Evolutionary conservation across 495 filamentous ascomycete genomes (phyloP).

Genomic region (Bryoglossum gracile): DNA sequence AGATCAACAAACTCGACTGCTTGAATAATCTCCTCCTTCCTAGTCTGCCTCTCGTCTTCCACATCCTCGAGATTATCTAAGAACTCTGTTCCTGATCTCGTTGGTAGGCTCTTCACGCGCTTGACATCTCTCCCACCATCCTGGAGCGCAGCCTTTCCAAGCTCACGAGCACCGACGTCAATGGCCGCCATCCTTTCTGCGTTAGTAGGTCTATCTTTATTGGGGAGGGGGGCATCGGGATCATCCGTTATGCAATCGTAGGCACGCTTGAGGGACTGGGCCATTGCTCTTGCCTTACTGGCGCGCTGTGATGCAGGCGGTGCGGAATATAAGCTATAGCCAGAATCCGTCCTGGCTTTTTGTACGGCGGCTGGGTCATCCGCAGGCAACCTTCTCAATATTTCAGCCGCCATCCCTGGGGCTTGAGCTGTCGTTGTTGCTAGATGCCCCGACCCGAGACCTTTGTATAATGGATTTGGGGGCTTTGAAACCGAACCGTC

Average conservation of each 20-base stretch:
- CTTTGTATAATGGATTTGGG: no score
- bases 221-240: no score
- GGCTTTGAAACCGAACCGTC: no score
- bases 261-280: neutral
- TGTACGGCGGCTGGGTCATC: no score
- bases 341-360: neutral
- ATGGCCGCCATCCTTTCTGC: neutral
- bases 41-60: neutral
- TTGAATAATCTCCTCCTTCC: no score
- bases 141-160: no score
- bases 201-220: neutral
- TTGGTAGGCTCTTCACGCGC: no score
- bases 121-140: no score
- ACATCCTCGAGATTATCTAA: conserved; percentile 9
- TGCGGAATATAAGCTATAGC: neutral
- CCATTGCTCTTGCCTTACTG: neutral
- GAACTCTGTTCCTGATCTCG: conserved; percentile 2
- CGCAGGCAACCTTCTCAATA: no score
- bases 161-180: no score
- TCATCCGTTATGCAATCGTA: neutral
- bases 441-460: neutral
- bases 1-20: no score
- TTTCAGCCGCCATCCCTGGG: neutral
- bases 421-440: neutral
- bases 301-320: neutral